Evolutionary conservation across 768 basidiomycete genomes (phyloP).

Genomic region (Mycena filopes): DNA sequence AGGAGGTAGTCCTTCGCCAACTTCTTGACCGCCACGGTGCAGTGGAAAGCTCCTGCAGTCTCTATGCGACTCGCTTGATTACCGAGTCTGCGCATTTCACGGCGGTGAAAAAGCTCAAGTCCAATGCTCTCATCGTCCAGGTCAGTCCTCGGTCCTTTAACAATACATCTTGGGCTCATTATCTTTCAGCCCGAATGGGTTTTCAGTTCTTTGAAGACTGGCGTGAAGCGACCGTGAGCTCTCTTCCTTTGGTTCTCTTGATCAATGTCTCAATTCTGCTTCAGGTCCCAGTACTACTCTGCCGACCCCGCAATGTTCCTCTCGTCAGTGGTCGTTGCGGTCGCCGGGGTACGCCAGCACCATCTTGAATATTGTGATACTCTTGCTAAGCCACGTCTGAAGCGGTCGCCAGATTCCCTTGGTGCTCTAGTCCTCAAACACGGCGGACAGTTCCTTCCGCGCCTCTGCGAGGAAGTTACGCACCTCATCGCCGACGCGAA

Average conservation of each 20-base stretch:
- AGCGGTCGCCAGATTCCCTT: not conserved
- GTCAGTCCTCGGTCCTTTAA: too few relatives aligned
- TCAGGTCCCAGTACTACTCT: conserved; percentile 8
- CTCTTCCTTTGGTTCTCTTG: not conserved
- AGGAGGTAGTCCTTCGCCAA: too few relatives aligned
- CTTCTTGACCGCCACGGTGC: too few relatives aligned
- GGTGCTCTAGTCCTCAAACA: not conserved
- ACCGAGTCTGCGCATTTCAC: too few relatives aligned
- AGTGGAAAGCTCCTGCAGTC: too few relatives aligned
- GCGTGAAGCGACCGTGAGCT: conserved; percentile 2
- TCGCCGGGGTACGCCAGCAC: not conserved
- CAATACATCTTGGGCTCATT: too few relatives aligned
- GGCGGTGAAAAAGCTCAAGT: too few relatives aligned
- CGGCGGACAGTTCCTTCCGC: not conserved
- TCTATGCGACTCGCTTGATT: too few relatives aligned
- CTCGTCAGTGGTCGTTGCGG: conserved; percentile 2
- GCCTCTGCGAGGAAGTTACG: not conserved
- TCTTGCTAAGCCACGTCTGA: not conserved
- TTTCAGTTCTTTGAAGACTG: conserved; percentile 1
- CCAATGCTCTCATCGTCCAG: too few relatives aligned
- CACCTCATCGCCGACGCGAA: not conserved
- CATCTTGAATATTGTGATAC: not conserved
- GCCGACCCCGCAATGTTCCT: conserved; percentile 2
- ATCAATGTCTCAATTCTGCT: not conserved
- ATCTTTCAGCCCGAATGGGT: conserved; percentile 10